Evolutionary conservation across 331 rosid species (phyloP).

Genomic region (Malus hybrid): DNA sequence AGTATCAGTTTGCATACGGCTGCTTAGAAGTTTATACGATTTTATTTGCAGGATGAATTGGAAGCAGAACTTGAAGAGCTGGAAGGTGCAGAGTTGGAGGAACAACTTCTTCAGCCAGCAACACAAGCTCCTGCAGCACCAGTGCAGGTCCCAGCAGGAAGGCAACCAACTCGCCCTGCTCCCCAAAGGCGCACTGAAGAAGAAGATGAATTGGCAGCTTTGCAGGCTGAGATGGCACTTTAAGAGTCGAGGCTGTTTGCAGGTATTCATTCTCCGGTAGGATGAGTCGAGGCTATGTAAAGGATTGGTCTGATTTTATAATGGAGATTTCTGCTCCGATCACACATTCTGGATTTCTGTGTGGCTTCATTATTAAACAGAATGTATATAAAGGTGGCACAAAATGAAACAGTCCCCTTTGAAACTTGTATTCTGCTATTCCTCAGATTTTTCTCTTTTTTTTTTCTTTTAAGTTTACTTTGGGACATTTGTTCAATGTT

Average conservation of each 20-base stretch:
- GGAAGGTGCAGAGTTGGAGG: constrained; percentile 97
- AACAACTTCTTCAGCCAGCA: constrained; percentile 91
- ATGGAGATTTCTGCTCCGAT: constrained; percentile 25
- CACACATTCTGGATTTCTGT: constrained; percentile 16
- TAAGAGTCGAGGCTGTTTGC: constrained; percentile 30
- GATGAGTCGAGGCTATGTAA: constrained; percentile 23
- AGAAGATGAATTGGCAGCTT: constrained; percentile 91
- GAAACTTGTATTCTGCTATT: constrained; percentile 5
- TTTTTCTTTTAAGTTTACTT: neutral
- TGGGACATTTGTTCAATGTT: neutral
- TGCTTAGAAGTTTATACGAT: neutral
- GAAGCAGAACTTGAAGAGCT: constrained; percentile 97
- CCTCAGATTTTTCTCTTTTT: neutral
- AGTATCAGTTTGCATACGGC: neutral
- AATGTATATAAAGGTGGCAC: constrained; percentile 52
- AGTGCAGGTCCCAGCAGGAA: constrained; percentile 59
- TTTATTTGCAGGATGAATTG: constrained; percentile 71
- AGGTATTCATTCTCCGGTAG: constrained; percentile 24
- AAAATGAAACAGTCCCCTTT: constrained; percentile 16
- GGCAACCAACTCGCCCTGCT: constrained; percentile 61
- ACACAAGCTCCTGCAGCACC: constrained; percentile 83
- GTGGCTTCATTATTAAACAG: constrained; percentile 34
- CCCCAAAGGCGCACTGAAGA: constrained; percentile 72
- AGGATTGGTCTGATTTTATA: constrained; percentile 29
- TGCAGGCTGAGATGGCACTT: constrained; percentile 98